Conservation (phyloP, 495 filamentous ascomycete genomes). For the Bryoglossum gracile region DNA sequence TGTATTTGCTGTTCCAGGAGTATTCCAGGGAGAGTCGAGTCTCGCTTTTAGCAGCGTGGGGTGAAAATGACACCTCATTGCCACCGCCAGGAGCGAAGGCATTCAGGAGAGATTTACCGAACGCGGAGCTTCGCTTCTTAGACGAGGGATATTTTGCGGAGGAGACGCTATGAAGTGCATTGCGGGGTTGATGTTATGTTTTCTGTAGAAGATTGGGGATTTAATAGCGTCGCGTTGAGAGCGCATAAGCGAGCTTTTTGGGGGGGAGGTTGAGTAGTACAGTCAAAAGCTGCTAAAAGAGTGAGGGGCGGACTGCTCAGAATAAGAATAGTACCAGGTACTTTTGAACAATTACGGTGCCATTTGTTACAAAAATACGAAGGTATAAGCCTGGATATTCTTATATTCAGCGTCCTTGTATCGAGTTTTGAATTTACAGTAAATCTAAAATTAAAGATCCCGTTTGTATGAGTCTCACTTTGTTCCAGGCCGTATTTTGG, state of each 20-base stretch:
- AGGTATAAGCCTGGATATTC: too few relatives aligned
- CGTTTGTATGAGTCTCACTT: too few relatives aligned
- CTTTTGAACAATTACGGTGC: too few relatives aligned
- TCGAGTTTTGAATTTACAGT: too few relatives aligned
- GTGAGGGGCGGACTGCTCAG: not conserved
- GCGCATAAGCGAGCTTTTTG: not conserved
- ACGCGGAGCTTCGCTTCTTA: constrained; percentile 43
- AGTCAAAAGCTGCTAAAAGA: too few relatives aligned
- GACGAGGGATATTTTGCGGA: constrained; percentile 59
- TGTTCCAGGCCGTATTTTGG: too few relatives aligned
- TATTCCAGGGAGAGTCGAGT: constrained; percentile 48
- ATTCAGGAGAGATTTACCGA: constrained; percentile 46
- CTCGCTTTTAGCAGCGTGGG: constrained; percentile 55
- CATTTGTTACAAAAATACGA: too few relatives aligned
- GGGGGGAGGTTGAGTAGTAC: not conserved
- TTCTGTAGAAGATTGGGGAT: constrained; percentile 33
- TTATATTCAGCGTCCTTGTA: too few relatives aligned
- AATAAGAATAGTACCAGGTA: too few relatives aligned
- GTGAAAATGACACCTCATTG: constrained; percentile 54
- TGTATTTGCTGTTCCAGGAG: constrained; percentile 49
- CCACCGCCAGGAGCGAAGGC: constrained; percentile 51
- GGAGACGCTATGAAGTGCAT: constrained; percentile 44
- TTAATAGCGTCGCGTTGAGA: too few relatives aligned
- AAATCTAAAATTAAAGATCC: too few relatives aligned
- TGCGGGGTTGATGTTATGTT: constrained; percentile 39